Evolutionary conservation across 352 stramenopile genomes (phyloP).

Genomic region (Phytophthora boehmeriae): DNA sequence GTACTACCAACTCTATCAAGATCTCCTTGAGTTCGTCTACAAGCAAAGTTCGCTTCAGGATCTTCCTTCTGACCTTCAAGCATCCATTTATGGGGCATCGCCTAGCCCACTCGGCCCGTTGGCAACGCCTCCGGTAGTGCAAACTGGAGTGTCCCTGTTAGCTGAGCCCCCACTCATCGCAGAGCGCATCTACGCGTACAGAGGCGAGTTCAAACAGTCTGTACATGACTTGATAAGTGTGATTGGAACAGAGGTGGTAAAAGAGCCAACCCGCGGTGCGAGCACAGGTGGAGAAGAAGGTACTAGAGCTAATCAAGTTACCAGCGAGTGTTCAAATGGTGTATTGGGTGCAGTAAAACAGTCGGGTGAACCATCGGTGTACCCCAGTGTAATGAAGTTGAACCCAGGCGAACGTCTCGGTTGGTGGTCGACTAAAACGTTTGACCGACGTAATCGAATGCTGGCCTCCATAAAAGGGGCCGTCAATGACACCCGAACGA

Average conservation of each 20-base stretch:
- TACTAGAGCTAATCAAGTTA: background rate
- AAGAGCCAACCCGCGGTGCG: too few species aligned
- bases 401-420: too few species aligned
- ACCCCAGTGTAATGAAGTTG: background rate
- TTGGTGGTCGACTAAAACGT: background rate
- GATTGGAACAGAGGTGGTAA: background rate
- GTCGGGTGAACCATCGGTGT: background rate
- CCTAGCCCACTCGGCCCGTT: background rate
- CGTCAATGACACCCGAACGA: background rate
- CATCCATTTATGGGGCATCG: background rate
- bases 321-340: background rate
- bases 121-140: conserved; percentile 15
- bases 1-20: background rate
- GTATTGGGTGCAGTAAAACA: background rate
- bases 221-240: background rate
- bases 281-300: background rate
- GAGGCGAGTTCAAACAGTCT: background rate
- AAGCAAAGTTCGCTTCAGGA: background rate
- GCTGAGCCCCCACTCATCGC: background rate
- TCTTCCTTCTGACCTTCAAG: background rate
- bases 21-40: background rate
- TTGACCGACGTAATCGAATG: background rate
- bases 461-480: background rate
- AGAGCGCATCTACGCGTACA: background rate
- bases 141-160: conserved; percentile 14